Percentiles rank a stretch among this genome's conserved stretches.
Conservation (phyloP, 352 stramenopile species). For the Saprolegnia parasitica region DNA sequence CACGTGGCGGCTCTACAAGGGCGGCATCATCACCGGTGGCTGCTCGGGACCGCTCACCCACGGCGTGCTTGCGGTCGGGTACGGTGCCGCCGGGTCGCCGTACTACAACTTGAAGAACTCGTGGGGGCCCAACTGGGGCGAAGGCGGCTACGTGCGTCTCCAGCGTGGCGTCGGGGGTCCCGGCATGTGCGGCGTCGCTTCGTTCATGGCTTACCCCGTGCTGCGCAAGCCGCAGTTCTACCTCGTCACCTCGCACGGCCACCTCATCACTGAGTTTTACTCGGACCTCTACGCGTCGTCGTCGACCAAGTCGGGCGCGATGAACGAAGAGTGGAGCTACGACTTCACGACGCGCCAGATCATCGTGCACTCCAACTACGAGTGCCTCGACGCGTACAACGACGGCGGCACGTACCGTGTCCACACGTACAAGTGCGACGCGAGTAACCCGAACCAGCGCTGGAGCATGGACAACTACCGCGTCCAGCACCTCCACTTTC, state of each 20-base stretch:
- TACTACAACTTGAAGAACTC: constrained; percentile 97
- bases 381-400: constrained; percentile 33
- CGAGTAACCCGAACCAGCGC: constrained; percentile 56
- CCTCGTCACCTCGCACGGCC: neutral
- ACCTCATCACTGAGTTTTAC: neutral
- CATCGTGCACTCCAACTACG: constrained; percentile 23
- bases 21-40: constrained; percentile 82
- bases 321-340: constrained; percentile 1
- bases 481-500: constrained; percentile 40
- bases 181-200: neutral
- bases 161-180: constrained; percentile 33
- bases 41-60: constrained; percentile 90
- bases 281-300: neutral
- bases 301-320: neutral
- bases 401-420: constrained; percentile 27
- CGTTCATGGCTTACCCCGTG: neutral
- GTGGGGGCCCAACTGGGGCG: constrained; percentile 94
- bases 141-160: constrained; percentile 91
- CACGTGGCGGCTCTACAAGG: constrained; percentile 96
- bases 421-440: constrained; percentile 52
- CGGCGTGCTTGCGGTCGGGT: constrained; percentile 95
- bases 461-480: constrained; percentile 48
- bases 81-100: constrained; percentile 39
- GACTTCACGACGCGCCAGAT: neutral
- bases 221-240: neutral